Base-by-base conservation (phyloP, 1,139 yeast species). In the Suhomyces guaymorum region DNA sequence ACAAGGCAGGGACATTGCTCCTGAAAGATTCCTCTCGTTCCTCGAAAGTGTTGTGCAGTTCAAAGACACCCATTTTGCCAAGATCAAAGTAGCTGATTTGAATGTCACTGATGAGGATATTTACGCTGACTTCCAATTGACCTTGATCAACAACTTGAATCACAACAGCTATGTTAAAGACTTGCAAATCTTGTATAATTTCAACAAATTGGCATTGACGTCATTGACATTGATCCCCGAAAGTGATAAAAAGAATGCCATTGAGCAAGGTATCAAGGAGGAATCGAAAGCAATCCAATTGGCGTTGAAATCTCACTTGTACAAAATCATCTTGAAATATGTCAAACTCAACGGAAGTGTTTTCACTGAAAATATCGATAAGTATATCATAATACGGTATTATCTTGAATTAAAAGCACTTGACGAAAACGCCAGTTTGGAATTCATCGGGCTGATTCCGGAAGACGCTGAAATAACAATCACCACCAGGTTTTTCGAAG, bases 101-200 rank as follows among this genome's bases (percentile, higher is more conserved):
- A 24, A 15, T 7, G 15, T 22, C 6, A 5, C 28, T 8, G 31
- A 29, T 2, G 22, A 27, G 10, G 29, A 35, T 3, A 30, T 32
- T n/a, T 30, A 31, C 12, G 26, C 32, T 4, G 36, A 33, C 19
- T 47, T 55, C 17, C 21, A 37, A 10, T 16, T 38, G 14, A 38
- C 43, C 14, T 38, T 66, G 23, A 28, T 43, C 3, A 30, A 29
- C 3, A 51, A 57, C 17, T 63, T 65, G 40, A 56, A 56, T 8
- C 40, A 47, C 4, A 57, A 57, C 25, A 13, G 33, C 3, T 33
- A 24, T 0, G 49, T 66, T 4, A 49, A 41, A 11, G 37, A 39
- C 6, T 42, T 58, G 16, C 75, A 70, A 38, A 39, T 43, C n/a
- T 39, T 51, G n/a, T 57, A 47, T 32, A 59, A 55, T 28, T 52